phyloP scores from a whole-genome alignment of 192 early-diverging fungal genomes.

The Linnemannia exigua region DNA sequence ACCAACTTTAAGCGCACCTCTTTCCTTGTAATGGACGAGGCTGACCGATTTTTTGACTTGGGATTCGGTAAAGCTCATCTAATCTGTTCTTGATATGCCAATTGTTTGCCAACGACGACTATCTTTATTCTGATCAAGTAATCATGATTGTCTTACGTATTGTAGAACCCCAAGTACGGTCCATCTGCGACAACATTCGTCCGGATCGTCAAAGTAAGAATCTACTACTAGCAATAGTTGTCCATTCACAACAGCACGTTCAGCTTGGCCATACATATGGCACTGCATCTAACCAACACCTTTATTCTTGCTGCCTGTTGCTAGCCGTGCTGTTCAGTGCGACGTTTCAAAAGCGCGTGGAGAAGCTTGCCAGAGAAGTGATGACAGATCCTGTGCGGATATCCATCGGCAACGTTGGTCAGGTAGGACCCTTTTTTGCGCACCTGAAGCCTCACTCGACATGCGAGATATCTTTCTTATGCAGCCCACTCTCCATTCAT shows the following conservation, averaged over 20 bases:
- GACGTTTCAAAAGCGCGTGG: slow-evolving; percentile 81
- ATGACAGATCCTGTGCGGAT: slow-evolving; percentile 82
- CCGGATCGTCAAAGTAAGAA: slow-evolving; percentile 84
- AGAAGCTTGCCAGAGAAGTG: slow-evolving; percentile 78
- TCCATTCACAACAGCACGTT: not conserved
- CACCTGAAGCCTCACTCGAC: not conserved
- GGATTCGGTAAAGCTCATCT: slow-evolving; percentile 83
- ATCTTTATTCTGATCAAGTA: not conserved
- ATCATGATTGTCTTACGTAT: not conserved
- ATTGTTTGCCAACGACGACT: not conserved
- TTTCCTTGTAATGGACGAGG: slow-evolving; percentile 96
- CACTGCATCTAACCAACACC: not conserved
- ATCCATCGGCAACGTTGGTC: slow-evolving; percentile 76
- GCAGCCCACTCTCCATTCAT: not conserved
- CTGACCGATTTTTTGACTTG: slow-evolving; percentile 96
- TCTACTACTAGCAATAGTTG: not conserved
- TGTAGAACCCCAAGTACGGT: slow-evolving; percentile 81
- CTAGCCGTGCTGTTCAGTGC: slow-evolving; percentile 83
- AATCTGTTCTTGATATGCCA: slow-evolving; percentile 34
- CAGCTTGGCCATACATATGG: not conserved
- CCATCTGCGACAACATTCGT: slow-evolving; percentile 83
- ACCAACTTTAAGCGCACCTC: slow-evolving; percentile 83
- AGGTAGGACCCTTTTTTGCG: slow-evolving; percentile 35
- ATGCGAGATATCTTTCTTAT: not conserved
- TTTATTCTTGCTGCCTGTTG: not conserved